Percentiles rank a stretch among this genome's conserved stretches.
Conservation (phyloP, 306 rosid genomes). For the Parietaria judaica region DNA sequence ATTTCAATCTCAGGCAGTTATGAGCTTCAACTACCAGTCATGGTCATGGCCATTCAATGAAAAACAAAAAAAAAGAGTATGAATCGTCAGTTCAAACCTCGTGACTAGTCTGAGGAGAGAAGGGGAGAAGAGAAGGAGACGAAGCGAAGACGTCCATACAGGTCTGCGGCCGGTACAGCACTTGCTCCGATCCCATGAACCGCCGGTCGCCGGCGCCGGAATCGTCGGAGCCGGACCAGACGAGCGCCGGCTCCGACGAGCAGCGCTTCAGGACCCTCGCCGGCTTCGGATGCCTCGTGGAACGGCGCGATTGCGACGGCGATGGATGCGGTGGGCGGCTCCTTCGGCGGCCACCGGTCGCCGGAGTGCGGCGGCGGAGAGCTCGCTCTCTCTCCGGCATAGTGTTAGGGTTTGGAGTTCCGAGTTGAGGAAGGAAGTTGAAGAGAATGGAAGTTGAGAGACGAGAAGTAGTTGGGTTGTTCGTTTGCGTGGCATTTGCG, state of each 20-base stretch:
- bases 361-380: slow-evolving; percentile 24
- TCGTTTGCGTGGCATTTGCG: not conserved
- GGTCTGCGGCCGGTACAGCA: slow-evolving; percentile 37
- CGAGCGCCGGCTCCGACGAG: slow-evolving; percentile 49
- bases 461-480: not conserved
- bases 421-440: not conserved
- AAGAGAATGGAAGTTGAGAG: not conserved
- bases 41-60: not conserved
- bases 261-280: slow-evolving; percentile 38
- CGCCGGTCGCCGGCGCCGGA: slow-evolving; percentile 12
- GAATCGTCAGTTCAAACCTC: slow-evolving; percentile 12
- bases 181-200: slow-evolving; percentile 14
- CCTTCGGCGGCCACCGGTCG: slow-evolving; percentile 18
- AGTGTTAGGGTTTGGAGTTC: not conserved
- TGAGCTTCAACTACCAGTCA: not conserved
- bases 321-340: slow-evolving; percentile 36
- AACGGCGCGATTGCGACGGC: slow-evolving; percentile 27
- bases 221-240: not conserved
- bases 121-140: slow-evolving; percentile 40
- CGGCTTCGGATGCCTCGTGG: slow-evolving; percentile 30
- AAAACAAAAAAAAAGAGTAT: not conserved
- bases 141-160: slow-evolving; percentile 37
- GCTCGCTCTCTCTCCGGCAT: slow-evolving; percentile 43
- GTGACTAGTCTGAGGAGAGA: slow-evolving; percentile 33
- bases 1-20: not conserved